Percentiles rank a stretch among this genome's conserved stretches.
Conservation (phyloP, 2,329 filamentous ascomycete genomes). For the Alternaria sp. region DNA sequence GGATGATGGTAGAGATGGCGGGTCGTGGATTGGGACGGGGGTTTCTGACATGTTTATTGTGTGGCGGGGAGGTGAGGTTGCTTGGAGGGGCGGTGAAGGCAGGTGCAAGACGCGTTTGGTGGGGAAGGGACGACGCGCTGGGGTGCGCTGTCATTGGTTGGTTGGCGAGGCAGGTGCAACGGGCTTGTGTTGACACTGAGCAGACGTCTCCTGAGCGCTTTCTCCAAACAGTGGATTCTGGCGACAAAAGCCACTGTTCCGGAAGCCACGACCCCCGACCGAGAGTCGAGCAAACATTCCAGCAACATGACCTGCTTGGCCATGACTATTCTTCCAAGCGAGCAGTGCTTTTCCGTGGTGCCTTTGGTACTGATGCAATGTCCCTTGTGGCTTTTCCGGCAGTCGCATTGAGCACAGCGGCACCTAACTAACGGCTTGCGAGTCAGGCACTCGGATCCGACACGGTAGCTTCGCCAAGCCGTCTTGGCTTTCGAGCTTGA, state of each 20-base stretch:
- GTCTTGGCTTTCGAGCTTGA: constrained; percentile 13
- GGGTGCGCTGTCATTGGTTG: constrained; percentile 11
- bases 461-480: constrained; percentile 13
- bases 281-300: not conserved
- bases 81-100: constrained; percentile 28
- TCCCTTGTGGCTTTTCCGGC: constrained; percentile 1
- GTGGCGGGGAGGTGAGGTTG: constrained; percentile 9
- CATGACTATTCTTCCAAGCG: too few relatives aligned
- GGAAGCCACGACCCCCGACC: not conserved
- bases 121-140: constrained; percentile 16
- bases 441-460: constrained; percentile 13
- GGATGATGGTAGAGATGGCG: constrained; percentile 71
- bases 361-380: not conserved
- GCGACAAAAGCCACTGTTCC: not conserved
- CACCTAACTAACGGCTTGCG: not conserved
- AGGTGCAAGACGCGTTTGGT: constrained; percentile 15
- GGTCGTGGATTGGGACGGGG: constrained; percentile 45
- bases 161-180: constrained; percentile 6
- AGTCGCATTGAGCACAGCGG: not conserved
- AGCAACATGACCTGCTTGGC: not conserved
- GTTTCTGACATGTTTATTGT: constrained; percentile 36
- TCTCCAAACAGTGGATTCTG: not conserved
- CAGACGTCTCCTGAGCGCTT: not conserved
- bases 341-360: not conserved
- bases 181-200: not conserved